Percentiles rank a stretch among this genome's conserved stretches.
Evolutionary conservation across 2,329 filamentous ascomycete species (phyloP).

Genomic region (Coniella vitis): DNA sequence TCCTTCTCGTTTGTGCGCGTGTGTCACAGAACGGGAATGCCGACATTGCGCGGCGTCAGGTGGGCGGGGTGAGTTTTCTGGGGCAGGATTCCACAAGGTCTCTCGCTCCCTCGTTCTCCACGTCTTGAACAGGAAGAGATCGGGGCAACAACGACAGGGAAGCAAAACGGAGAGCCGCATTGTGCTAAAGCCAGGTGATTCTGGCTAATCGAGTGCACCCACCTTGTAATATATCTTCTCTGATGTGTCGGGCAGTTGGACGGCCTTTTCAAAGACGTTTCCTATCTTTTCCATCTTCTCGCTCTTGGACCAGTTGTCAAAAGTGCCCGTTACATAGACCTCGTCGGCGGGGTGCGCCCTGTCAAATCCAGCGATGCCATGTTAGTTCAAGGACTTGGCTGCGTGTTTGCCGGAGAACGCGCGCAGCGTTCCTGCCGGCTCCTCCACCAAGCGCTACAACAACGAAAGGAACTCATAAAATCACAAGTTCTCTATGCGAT

Average conservation of each 20-base stretch:
- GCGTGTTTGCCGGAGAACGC: too few species aligned
- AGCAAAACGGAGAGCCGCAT: constrained; percentile 8
- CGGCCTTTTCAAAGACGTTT: constrained; percentile 66
- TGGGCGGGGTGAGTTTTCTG: not conserved
- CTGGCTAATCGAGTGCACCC: constrained; percentile 36
- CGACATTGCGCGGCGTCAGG: not conserved
- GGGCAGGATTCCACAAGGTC: too few species aligned
- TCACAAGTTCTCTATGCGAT: too few species aligned
- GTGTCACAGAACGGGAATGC: too few species aligned
- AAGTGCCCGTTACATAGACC: constrained; percentile 92
- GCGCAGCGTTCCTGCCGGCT: too few species aligned
- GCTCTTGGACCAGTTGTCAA: constrained; percentile 88
- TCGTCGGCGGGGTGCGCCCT: constrained; percentile 81
- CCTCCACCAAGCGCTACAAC: too few species aligned
- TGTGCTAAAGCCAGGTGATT: constrained; percentile 9
- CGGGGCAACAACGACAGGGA: constrained; percentile 9
- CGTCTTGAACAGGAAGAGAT: not conserved
- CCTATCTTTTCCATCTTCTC: constrained; percentile 73
- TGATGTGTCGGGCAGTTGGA: constrained; percentile 58
- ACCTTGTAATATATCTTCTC: constrained; percentile 91
- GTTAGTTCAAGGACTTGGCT: not conserved
- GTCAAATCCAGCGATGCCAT: constrained; percentile 18
- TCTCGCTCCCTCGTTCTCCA: not conserved
- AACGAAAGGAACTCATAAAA: too few species aligned
- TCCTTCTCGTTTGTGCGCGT: too few species aligned